Base-by-base conservation (phyloP, 2,329 filamentous ascomycete genomes). In the Fusarium sp. region DNA sequence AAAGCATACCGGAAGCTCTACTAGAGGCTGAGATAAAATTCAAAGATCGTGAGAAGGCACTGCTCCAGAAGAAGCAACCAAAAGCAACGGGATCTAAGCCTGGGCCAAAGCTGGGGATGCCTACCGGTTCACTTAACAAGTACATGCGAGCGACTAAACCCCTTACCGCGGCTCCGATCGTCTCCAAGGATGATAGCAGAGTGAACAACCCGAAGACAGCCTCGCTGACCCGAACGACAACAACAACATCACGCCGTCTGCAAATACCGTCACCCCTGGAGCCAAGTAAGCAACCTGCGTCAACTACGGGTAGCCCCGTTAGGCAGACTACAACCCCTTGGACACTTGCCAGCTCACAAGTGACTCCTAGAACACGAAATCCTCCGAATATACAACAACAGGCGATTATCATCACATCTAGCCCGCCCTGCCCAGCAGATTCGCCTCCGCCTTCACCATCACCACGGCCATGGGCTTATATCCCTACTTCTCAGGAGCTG, bases 341-440 rank as follows among this genome's bases (percentile, higher is more conserved):
- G 76, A 75, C 74, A 52, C 73, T 76, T 65, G 71, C 71, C 64
- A 72, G 76, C 79, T 81, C 77, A 80, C 79, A 76, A 68, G 60
- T 63, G 53, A 67, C 70, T 62, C 76, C 77, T 74, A 81, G 78
- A 68, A 74, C 66, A 41, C 57, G 65, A 57, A 65, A 67, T 42
- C 53, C 35, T 50, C 29, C 49, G 50, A 46, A 55, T 53, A 52
- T 52, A 63, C 68, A 68, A 73, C 55, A 70, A 71, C 55, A 80
- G 66, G 64, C 78, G 58, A 80, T 82, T 72, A 44, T 77, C 61
- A 76, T 82, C 70, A 71, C 76, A 64, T 81, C 79, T 70, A 81
- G 79, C 59, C 79, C 80, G 47, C 63, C 70, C 70, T 53, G 46
- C 38, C 45, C 58, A 19, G 50, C 57, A 38, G 50, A 68, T 27